Percentiles rank a stretch among this genome's conserved stretches.
phyloP scores from a whole-genome alignment of 177 flowering plant species.

The Vitis hybrid region DNA sequence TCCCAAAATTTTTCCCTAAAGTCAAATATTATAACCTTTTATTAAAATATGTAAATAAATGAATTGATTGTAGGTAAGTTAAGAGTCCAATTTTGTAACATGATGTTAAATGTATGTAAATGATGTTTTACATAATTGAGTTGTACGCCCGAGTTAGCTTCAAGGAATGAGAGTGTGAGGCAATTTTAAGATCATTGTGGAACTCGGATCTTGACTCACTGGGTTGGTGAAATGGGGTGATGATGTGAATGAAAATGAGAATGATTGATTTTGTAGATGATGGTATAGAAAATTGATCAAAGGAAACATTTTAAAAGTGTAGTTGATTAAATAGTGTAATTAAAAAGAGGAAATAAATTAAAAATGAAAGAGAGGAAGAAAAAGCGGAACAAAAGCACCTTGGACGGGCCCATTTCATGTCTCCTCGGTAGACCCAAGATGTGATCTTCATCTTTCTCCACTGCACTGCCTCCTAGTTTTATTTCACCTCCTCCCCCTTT shows the following conservation, averaged over 20 bases:
- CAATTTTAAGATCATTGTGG: too few relatives aligned
- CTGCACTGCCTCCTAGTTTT: conserved; percentile 18
- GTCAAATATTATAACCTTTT: too few relatives aligned
- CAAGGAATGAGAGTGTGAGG: too few relatives aligned
- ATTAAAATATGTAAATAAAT: too few relatives aligned
- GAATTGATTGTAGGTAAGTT: too few relatives aligned
- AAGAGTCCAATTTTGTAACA: too few relatives aligned
- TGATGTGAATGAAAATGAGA: conserved; percentile 4
- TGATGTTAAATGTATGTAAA: too few relatives aligned
- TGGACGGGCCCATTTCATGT: conserved; percentile 29
- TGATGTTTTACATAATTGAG: too few relatives aligned
- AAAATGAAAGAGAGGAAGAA: conserved; percentile 11
- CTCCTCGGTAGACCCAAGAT: conserved; percentile 27
- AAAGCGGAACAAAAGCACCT: conserved; percentile 24
- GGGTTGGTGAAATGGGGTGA: not conserved
- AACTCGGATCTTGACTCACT: too few relatives aligned
- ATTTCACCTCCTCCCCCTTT: conserved; percentile 2
- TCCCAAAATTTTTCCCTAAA: too few relatives aligned
- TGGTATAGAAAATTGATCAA: not conserved
- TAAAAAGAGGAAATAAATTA: not conserved
- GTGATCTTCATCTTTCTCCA: conserved; percentile 26
- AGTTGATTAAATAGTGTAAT: not conserved
- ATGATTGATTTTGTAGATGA: conserved; percentile 17
- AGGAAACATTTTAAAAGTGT: not conserved
- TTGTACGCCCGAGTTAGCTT: too few relatives aligned